Percentiles rank a stretch among this genome's conserved stretches.
Conservation (phyloP, 768 basidiomycete species). For the Hygrophorus russula region DNA sequence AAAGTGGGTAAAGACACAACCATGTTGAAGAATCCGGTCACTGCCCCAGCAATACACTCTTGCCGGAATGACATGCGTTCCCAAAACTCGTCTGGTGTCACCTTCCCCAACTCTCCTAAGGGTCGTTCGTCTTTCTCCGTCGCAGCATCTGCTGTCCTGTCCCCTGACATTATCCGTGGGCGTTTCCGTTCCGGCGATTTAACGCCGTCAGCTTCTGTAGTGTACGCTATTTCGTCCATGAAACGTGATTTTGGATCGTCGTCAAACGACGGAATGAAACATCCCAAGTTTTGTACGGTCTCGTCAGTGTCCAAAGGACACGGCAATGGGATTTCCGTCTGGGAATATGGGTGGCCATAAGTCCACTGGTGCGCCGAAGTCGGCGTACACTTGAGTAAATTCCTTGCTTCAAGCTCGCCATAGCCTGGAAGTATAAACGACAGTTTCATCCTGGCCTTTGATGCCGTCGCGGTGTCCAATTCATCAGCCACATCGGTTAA, state of each 20-base stretch:
- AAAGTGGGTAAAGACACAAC: conserved; percentile 26
- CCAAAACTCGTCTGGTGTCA: conserved; percentile 82
- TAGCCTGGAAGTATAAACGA: conserved; percentile 68
- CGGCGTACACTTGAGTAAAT: conserved; percentile 34
- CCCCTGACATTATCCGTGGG: conserved; percentile 21
- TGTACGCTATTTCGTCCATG: conserved; percentile 80
- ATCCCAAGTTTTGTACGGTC: conserved; percentile 34
- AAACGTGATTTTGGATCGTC: conserved; percentile 96
- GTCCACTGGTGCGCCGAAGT: conserved; percentile 33
- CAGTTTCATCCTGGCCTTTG: conserved; percentile 23
- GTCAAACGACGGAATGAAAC: conserved; percentile 83
- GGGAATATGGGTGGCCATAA: conserved; percentile 75
- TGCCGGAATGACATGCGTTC: conserved; percentile 94
- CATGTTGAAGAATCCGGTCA: conserved; percentile 89
- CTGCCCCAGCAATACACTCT: conserved; percentile 82
- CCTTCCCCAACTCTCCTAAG: conserved; percentile 45
- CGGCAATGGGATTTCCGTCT: conserved; percentile 35
- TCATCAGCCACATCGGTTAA: conserved; percentile 44
- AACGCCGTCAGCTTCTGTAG: conserved; percentile 44
- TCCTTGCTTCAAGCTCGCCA: conserved; percentile 52
- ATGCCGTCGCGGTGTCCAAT: conserved; percentile 18
- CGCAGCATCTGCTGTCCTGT: conserved; percentile 9
- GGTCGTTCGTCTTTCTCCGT: conserved; percentile 25
- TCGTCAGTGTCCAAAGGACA: conserved; percentile 22
- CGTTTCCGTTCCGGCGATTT: conserved; percentile 56